Evolutionary conservation across 331 rosid genomes (phyloP), one percentile per base, ranked within the genome.

Genomic region (Quercus tomentella): DNA sequence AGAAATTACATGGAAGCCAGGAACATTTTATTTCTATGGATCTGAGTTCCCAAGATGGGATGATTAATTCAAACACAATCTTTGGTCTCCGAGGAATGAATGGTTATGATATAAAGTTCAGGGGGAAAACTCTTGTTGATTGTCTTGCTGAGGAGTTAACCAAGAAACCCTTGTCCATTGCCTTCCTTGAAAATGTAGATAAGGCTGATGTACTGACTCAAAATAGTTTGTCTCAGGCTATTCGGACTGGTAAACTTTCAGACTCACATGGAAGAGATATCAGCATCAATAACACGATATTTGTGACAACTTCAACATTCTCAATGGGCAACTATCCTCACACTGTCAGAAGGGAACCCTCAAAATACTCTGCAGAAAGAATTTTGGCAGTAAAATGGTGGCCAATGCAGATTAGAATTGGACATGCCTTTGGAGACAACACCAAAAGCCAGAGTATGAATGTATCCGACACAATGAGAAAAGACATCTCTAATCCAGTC

Each of bases 41-140:
- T 84, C 82, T 96, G 78, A 79, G 88, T 80, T 84, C 88, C 23
- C 89, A 84, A 72, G 81, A 82, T 33, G 79, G 78, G 63, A 28
- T 43, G 65, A 72, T 82, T 52, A 30, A 45, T 75, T 56, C 86
- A 4, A 76, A 70, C 51, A 28, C 66, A 6, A 57, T 33, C 66
- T 35, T 76, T n/a, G 70, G 63, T 37, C 20, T 55, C 77, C 70
- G 57, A 45, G 91, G 72, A 67, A 68, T 86, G 82, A 85, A 74
- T 60, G 89, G 88, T 70, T 84, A 87, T 82, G 88, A 86, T 79
- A 78, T 74, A 37, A 89, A 90, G 84, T 89, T 84, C 74, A 90
- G 98, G 85, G 99, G 99, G 76, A 96, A 91, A 87, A 91, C 93
- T n/a, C 84, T 81, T 25, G 57, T 90, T 80, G 99, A 96, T 89